phyloP scores from a whole-genome alignment of 2,329 filamentous ascomycete species.

The Metarhizium brunneum region DNA sequence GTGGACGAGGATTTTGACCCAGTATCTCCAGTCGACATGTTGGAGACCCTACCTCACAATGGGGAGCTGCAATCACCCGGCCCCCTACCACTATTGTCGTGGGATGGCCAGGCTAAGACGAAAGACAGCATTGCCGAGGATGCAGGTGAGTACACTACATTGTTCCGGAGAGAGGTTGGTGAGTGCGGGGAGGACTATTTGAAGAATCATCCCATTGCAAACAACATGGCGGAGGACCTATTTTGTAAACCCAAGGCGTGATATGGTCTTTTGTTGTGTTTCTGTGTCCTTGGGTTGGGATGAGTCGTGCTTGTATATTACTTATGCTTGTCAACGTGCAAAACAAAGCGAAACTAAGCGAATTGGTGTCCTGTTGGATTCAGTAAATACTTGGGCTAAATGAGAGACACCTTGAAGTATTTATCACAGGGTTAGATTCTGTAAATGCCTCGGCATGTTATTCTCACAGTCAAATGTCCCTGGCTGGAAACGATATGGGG shows the following conservation, averaged over 20 bases:
- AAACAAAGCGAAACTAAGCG: too few species aligned
- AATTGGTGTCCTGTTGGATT: too few species aligned
- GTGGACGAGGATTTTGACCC: conserved; percentile 29
- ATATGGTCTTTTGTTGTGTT: conserved; percentile 3
- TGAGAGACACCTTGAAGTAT: too few species aligned
- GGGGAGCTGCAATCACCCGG: conserved; percentile 34
- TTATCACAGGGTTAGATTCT: too few species aligned
- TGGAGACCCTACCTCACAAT: conserved; percentile 37
- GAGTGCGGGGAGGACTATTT: conserved; percentile 41
- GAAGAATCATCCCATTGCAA: conserved; percentile 10
- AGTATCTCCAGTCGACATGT: conserved; percentile 31
- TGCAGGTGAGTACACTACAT: conserved; percentile 41
- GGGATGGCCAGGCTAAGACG: conserved; percentile 46
- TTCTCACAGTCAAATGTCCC: too few species aligned
- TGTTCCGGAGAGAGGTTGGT: conserved; percentile 59
- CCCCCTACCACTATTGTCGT: conserved; percentile 51
- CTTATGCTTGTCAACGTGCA: too few species aligned
- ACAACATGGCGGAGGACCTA: conserved; percentile 45
- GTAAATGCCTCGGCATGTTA: too few species aligned
- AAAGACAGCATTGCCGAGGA: conserved; percentile 29
- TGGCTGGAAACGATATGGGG: too few species aligned
- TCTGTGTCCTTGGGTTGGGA: too few species aligned
- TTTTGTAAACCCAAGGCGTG: conserved; percentile 46
- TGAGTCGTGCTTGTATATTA: too few species aligned
- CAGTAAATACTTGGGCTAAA: too few species aligned